Evolutionary conservation across 2,329 filamentous ascomycete genomes (phyloP).

Genomic region (Diaporthe vaccinii): DNA sequence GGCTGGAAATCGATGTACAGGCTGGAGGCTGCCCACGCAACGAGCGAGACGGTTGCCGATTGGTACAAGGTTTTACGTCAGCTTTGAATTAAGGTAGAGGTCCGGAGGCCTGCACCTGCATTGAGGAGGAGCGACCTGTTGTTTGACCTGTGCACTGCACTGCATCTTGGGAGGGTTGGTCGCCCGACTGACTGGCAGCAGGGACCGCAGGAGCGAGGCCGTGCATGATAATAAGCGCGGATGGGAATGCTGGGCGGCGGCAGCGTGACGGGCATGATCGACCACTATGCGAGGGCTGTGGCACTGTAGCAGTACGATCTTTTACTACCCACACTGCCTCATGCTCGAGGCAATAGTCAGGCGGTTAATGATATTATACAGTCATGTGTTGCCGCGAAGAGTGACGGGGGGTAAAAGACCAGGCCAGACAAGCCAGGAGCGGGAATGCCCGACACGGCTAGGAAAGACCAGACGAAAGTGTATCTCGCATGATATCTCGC

Average conservation of each 20-base stretch:
- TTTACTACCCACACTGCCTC: not conserved
- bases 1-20: not conserved
- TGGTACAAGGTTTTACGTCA: conserved; percentile 4
- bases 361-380: not conserved
- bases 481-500: conserved; percentile 32
- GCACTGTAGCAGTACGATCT: conserved; percentile 7
- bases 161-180: not conserved
- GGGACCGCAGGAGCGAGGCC: not conserved
- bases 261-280: conserved; percentile 12
- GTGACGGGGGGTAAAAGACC: not conserved
- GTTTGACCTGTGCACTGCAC: not conserved
- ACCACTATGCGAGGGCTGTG: conserved; percentile 21
- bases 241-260: not conserved
- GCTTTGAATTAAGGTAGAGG: conserved; percentile 6
- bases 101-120: conserved; percentile 12
- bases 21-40: not conserved
- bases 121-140: not conserved
- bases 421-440: not conserved
- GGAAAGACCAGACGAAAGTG: conserved; percentile 29
- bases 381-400: not conserved
- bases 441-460: conserved; percentile 4
- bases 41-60: not conserved
- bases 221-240: conserved; percentile 4
- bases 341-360: conserved; percentile 2
- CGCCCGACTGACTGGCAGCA: not conserved